Evolutionary conservation across 805 yeast genomes (phyloP), one percentile per base, ranked within the genome.

Genomic region (Tetrapisispora namnaoensis): DNA sequence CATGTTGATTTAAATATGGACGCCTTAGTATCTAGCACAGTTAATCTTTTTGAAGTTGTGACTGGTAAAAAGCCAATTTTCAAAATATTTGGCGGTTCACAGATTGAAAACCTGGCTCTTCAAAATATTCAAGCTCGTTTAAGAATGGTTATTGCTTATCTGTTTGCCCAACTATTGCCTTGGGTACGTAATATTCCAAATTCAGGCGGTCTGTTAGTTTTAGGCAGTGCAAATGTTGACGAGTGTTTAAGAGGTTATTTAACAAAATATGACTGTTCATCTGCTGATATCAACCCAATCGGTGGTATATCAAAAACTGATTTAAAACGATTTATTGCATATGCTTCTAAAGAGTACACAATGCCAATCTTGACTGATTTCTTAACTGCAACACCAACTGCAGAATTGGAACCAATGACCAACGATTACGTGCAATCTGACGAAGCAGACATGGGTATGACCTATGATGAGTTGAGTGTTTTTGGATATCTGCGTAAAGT

Each of bases 301-400:
- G 99, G 99, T n/a, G 96, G 97, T 35, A 87, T 93, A 40, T 91
- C 99, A 16, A 93, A 93, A 64, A 88, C 89, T 0, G 99, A 95
- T 62, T 71, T 93, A 63, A 89, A 87, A 63, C 73, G 77, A 46
- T 93, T 95, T 59, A 93, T 93, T 46, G 78, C 73, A 2, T 93
- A 88, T 78, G 88, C 97, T 0, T 74, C 79, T 32, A 63, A 60
- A 7, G 72, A 77, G 48, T 91, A 84, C 62, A 75, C 85, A 1
- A 63, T 91, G 60, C 96, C 96, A 4, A 76, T 93, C 21, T 71
- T 93, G 54, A 69, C 75, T 41, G 84, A 81, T 9, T 93, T 95
- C 63, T 71, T 93, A 43, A 80, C 77, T 56, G 99, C 99, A 0
- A 84, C 93, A 0, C 99, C 99, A 30, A 91, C 99, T 0, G 99